phyloP scores from a whole-genome alignment of 2,329 filamentous ascomycete genomes.

The Pseudocercospora vitis region DNA sequence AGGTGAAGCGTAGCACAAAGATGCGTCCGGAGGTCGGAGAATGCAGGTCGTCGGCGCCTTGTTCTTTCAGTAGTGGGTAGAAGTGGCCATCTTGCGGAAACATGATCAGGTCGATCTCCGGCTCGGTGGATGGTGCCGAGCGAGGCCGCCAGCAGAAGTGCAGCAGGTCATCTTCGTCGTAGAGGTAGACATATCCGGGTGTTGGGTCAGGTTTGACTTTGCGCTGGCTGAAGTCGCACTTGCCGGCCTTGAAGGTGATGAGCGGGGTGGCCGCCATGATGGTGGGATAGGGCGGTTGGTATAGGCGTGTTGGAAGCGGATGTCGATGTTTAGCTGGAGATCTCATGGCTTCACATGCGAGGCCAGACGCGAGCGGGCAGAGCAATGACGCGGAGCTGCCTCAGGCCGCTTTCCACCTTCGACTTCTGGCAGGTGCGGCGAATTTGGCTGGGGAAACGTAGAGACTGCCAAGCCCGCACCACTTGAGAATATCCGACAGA shows the following conservation, averaged over 20 bases:
- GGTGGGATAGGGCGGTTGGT: constrained; percentile 18
- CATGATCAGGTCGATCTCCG: constrained; percentile 89
- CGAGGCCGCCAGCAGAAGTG: constrained; percentile 98
- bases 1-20: constrained; percentile 89
- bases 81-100: constrained; percentile 87
- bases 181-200: constrained; percentile 88
- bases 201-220: constrained; percentile 72
- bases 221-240: constrained; percentile 64
- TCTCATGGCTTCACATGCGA: neutral
- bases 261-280: constrained; percentile 80
- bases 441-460: neutral
- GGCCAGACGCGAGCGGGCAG: neutral
- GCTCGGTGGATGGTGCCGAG: constrained; percentile 65
- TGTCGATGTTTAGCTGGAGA: too few relatives aligned
- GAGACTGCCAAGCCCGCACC: constrained; percentile 5
- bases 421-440: neutral
- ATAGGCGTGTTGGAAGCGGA: neutral
- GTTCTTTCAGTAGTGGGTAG: constrained; percentile 53
- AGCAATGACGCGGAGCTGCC: neutral
- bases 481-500: too few relatives aligned
- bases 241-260: constrained; percentile 95
- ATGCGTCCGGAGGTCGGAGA: constrained; percentile 77
- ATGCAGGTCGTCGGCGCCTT: constrained; percentile 59
- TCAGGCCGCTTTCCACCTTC: neutral
- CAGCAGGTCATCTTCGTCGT: constrained; percentile 87